Base-by-base conservation (phyloP, 495 filamentous ascomycete genomes). In the Sabuloglossum arenarium region DNA sequence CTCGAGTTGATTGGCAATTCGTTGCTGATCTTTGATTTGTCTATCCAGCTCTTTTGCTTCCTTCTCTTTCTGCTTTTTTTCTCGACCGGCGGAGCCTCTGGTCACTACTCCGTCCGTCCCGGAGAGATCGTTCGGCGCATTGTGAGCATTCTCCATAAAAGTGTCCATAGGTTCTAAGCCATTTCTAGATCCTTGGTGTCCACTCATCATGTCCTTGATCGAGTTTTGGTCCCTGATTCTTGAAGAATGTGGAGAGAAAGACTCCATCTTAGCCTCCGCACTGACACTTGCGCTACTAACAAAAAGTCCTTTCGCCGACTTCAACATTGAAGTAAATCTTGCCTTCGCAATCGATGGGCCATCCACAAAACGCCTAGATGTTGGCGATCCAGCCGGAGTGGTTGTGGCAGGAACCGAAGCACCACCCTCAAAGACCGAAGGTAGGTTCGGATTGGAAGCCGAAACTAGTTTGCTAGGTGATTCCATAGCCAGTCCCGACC, bases 271-370 rank as follows among this genome's bases (percentile, higher is more conserved):
- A 8, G 82, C 80, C 56, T 88, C 82, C 24, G 84, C 85, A 62
- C 82, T 87, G 50, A 84, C 72, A 49, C 81, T 79, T 25, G 85
- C 87, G 61, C 84, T 86, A 57, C 80, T 89, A 16, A 82, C 83
- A 58, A 94, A 83, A 45, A 93, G 74, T 19, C 81, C 85, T 63
- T 84, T 88, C 14, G 88, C 88, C 34, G 82, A 84, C 65, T 86
- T 86, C 59, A 95, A 72, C 54, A 93, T 86, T 9, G 88, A 91
- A 42, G 87, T 87, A 32, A 95, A 69, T 64, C 85, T 88, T 60
- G 79, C 83, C 69, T 93, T 95, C 50, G 88, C 84, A 64, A 86
- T 94, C 28, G 94, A 66, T 6, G 87, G 85, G 47, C 82, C 88
- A 58, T 89, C 86, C 53, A 73, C 70, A 61, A 81, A 76, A 56